Base-by-base conservation (phyloP, 2,329 filamentous ascomycete species). In the Dothiorella sarmentorum region DNA sequence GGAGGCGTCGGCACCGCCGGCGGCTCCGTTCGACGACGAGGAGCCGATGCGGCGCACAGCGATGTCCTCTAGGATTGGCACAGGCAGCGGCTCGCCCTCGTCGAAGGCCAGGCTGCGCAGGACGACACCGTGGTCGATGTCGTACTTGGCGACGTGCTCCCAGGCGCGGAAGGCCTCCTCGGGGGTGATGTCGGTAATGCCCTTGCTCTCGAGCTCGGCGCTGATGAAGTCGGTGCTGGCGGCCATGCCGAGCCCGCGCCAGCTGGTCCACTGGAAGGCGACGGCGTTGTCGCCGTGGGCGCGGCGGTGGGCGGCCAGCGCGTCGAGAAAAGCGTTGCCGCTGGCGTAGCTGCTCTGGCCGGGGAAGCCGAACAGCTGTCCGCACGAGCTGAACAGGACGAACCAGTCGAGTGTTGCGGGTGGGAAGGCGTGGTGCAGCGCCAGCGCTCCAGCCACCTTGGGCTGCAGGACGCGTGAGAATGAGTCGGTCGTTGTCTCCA, bases 151-250 rank as follows among this genome's bases (percentile, higher is more conserved):
- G 3, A 76, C 38, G 56, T 76, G 65, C 29, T 71, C 63, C 75
- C 76, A 79, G 5, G 76, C 76, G 3, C 64, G 66, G 63, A 78
- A 78, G 0, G 66, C 77, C 59, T 78, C 76, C 1, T 75, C 68
- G 7, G 63, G 60, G 0, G 69, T 74, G 42, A 80, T 68, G 47
- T 74, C 73, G 0, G 74, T 76, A 47, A 79, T 74, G 4, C 76
- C 76, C 60, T 74, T 75, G 56, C 64, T 69, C 24, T 71, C 65
- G 4, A 79, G 63, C 62, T 79, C 77, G 0, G 70, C 68, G n/a
- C 66, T 66, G 29, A 79, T 64, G 61, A 75, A 75, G 7, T 73
- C 72, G 0, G 71, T 69, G 51, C 66, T 64, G 11, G 67, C 66
- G 0, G 69, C 73, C 67, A 79, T 69, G 3, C 76, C 76, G 29